Conservation (phyloP, 2,329 filamentous ascomycete genomes). For the Diaporthe longicolla region DNA sequence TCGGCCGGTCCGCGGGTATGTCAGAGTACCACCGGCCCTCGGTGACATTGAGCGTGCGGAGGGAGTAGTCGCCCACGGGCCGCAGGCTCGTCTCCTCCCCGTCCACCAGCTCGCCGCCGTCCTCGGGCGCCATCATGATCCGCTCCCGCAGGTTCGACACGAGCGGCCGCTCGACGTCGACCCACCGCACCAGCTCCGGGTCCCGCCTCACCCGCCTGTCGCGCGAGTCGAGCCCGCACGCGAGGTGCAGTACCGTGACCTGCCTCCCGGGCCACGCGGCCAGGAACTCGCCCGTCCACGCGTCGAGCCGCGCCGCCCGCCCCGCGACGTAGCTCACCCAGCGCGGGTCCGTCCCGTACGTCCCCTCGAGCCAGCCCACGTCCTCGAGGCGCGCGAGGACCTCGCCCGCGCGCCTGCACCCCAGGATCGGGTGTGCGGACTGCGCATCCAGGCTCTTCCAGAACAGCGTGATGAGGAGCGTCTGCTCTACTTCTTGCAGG, state of each 20-base stretch:
- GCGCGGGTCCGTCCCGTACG: constrained; percentile 29
- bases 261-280: not conserved
- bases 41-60: constrained; percentile 26
- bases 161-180: constrained; percentile 39
- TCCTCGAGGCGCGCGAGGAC: constrained; percentile 28
- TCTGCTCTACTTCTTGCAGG: not conserved
- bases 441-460: constrained; percentile 16
- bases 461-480: not conserved
- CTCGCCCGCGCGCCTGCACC: constrained; percentile 6
- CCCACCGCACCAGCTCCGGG: constrained; percentile 37
- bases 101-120: not conserved
- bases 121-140: not conserved
- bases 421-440: not conserved
- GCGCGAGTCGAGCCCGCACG: constrained; percentile 40
- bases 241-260: constrained; percentile 41
- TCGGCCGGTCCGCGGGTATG: constrained; percentile 37
- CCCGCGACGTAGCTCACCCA: constrained; percentile 35
- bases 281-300: constrained; percentile 36
- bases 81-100: not conserved
- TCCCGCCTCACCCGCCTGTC: constrained; percentile 14
- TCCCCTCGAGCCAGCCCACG: not conserved
- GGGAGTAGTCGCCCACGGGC: constrained; percentile 28
- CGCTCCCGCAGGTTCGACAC: constrained; percentile 38
- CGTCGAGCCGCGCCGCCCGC: constrained; percentile 32
- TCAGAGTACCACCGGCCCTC: constrained; percentile 32